phyloP scores from a whole-genome alignment of 2,329 filamentous ascomycete species.

The Byssothecium circinans region DNA sequence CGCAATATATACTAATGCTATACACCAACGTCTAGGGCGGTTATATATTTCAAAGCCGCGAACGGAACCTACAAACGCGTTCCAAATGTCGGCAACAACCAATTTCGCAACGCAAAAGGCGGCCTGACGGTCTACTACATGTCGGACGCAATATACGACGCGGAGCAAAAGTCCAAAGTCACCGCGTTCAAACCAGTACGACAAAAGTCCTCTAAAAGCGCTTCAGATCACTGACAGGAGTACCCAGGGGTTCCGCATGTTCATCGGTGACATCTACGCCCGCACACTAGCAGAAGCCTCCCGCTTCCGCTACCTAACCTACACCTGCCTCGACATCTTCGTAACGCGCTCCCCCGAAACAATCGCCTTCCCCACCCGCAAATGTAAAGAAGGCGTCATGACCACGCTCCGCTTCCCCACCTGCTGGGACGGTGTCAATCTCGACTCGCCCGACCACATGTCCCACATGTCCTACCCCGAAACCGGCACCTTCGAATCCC shows the following conservation, averaged over 20 bases:
- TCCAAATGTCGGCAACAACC: constrained; percentile 30
- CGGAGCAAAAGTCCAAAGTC: constrained; percentile 34
- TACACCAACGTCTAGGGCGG: constrained; percentile 18
- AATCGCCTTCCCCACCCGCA: constrained; percentile 29
- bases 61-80: constrained; percentile 36
- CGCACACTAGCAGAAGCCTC: constrained; percentile 17
- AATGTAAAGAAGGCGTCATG: constrained; percentile 32
- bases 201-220: constrained; percentile 18
- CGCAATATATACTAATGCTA: constrained; percentile 21
- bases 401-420: constrained; percentile 30
- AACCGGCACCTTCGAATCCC: constrained; percentile 20
- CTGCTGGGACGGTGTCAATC: constrained; percentile 65
- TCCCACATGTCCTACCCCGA: constrained; percentile 29
- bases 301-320: constrained; percentile 26
- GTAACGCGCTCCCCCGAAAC: constrained; percentile 32
- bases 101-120: constrained; percentile 30
- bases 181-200: constrained; percentile 25
- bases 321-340: constrained; percentile 29
- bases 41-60: constrained; percentile 32
- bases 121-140: constrained; percentile 38
- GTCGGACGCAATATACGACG: constrained; percentile 41
- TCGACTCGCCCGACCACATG: constrained; percentile 59
- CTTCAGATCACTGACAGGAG: not conserved
- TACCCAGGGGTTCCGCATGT: constrained; percentile 36
- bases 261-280: constrained; percentile 34